Base-by-base conservation (phyloP, 2,329 filamentous ascomycete genomes). In the Cladorrhinum sp. region DNA sequence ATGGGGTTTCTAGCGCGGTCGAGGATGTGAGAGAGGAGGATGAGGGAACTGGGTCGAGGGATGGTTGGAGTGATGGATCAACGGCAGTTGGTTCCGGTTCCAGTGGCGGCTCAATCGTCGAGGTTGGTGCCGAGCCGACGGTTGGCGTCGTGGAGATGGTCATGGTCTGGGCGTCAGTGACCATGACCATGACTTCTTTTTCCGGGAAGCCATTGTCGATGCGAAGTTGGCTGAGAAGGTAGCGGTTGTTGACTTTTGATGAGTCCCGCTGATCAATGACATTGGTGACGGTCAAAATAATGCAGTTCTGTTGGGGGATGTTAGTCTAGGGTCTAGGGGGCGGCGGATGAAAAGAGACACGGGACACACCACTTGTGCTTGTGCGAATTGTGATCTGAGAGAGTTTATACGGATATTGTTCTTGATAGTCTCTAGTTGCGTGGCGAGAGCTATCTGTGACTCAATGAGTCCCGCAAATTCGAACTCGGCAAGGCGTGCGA, bases 391-490 rank as follows among this genome's bases (percentile, higher is more conserved):
- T 8, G 72, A 67, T 63, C 71, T 71, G 67, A 78, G 76, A 62
- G 73, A 72, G 65, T 77, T 78, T 50, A 76, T 59, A 9, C 75
- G 73, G 62, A 76, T 77, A 64, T 76, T 77, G 62, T 77, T 74
- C 72, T 77, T 77, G 68, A 77, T 73, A 21, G 70, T 72, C 63
- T 77, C 71, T 46, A 77, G 68, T 62, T 76, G 72, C 7, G 71
- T 72, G 39, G 73, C 65, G 18, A 77, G 67, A 9, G 73, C 72
- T 21, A 76, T 61, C 62, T 77, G 69, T 0, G 73, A 70, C 62
- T 77, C 72, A 5, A 77, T 66, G 12, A 76, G 70, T 36, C 71
- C 71, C 16, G 73, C 71, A 53, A 77, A 73, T 60, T 77, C 67
- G 54, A 71, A 69, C 67, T 77, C 76, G 12, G 73, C 74, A 21